Evolutionary conservation across 2,329 filamentous ascomycete genomes (phyloP), one percentile per base, ranked within the genome.

Genomic region (Fusarium verrucosum): DNA sequence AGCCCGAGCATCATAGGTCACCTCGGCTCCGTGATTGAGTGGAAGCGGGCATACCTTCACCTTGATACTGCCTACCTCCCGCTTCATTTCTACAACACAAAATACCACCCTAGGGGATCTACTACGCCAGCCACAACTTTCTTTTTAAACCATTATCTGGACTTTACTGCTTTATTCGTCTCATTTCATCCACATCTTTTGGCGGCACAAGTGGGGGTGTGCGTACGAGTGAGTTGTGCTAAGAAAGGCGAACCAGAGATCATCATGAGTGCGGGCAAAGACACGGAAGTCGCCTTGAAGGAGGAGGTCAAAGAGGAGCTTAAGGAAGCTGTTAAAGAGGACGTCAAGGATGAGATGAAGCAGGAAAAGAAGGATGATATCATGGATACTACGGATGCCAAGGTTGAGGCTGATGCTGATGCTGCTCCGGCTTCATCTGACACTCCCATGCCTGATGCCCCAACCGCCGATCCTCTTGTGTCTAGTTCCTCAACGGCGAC

Each of bases 251-350:
- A 45, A 28, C 35, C 40, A 30, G 47, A 38, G 32, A 46, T 25
- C 49, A 68, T 58, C 60, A 70, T 67, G 66, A 52, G 62, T 57
- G 55, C 58, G 33, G 57, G 66, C 43, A 72, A 71, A 42, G 68
- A 58, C 40, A 54, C 66, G 42, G 72, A 72, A 36, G 62, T 51
- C 33, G 51, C 58, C 46, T 68, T 72, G 50, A 52, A 67, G 45
- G 62, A 70, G 33, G 68, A 73, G 49, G 37, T 67, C 46, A 70
- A 66, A 47, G 26, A 63, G 19, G 45, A 51, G 13, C 54, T 57
- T 23, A 65, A 53, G 23, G 64, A 60, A 7, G 54, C 40, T 23
- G 43, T 43, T 35, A 42, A 60, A n/a, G 53, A 59, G 26, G 63
- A 59, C n/a, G 38, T 64, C 22, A 66, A 52, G 16, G 45, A 55